Percentiles rank a stretch among this genome's conserved stretches.
phyloP scores from a whole-genome alignment of 192 early-diverging fungal species.

The Gonapodya prolifera region DNA sequence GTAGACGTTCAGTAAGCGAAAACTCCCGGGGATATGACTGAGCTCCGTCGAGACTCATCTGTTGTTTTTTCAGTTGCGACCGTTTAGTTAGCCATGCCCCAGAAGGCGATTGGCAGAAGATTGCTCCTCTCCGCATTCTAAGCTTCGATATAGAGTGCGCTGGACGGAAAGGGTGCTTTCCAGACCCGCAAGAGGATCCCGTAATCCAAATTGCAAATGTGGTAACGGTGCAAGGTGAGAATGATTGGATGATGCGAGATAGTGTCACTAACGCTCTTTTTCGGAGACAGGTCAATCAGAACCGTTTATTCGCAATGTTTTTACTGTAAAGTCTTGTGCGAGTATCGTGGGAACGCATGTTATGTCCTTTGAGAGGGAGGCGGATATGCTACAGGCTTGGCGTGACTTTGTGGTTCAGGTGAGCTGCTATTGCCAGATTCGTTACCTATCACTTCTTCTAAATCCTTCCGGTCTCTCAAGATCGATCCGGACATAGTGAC shows the following conservation, averaged over 20 bases:
- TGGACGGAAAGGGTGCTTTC: constrained; percentile 89
- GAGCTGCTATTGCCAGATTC: constrained; percentile 6
- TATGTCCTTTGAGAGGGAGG: constrained; percentile 65
- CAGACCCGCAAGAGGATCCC: constrained; percentile 79
- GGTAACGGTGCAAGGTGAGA: constrained; percentile 69
- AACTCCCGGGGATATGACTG: neutral
- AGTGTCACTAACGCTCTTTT: neutral
- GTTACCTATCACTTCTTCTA: neutral
- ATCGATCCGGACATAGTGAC: constrained; percentile 89
- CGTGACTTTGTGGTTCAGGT: constrained; percentile 66
- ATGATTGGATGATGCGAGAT: neutral
- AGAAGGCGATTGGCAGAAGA: constrained; percentile 81
- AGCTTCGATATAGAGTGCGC: constrained; percentile 99
- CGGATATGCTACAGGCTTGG: constrained; percentile 70
- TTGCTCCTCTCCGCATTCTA: constrained; percentile 86
- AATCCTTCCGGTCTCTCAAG: constrained; percentile 10
- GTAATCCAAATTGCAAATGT: constrained; percentile 97
- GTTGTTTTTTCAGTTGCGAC: constrained; percentile 34
- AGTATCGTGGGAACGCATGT: constrained; percentile 84
- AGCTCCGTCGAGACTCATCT: neutral
- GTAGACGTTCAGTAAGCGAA: constrained; percentile 48
- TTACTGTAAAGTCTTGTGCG: constrained; percentile 82
- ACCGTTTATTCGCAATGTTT: constrained; percentile 88
- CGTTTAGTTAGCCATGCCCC: constrained; percentile 73
- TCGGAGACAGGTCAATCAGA: constrained; percentile 48